phyloP scores from a whole-genome alignment of 1,139 yeast species.

The Groenewaldozyma sp. region DNA sequence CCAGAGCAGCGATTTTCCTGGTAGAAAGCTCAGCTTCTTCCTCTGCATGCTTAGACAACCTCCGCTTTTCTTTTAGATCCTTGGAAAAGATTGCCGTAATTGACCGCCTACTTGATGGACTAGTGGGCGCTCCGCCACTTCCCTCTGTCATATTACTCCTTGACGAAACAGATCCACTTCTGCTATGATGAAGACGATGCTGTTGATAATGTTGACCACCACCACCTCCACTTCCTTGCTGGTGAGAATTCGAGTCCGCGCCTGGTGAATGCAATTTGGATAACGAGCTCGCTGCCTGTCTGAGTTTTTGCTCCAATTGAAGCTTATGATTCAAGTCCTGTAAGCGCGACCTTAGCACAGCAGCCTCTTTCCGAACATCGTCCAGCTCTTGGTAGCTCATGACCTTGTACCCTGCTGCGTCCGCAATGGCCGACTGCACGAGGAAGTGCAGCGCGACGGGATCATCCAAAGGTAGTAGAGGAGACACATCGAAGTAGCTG shows the following conservation, averaged over 20 bases:
- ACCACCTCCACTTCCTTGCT: too few relatives aligned
- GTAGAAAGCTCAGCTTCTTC: conserved; percentile 26
- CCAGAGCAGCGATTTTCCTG: conserved; percentile 20
- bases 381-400: conserved; percentile 28
- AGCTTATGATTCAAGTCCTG: conserved; percentile 24
- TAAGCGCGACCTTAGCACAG: conserved; percentile 18
- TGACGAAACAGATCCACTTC: background rate
- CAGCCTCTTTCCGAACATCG: conserved; percentile 20
- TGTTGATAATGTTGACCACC: conserved; percentile 3
- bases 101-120: background rate
- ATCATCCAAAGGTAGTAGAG: conserved; percentile 20
- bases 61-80: conserved; percentile 16
- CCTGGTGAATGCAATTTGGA: conserved; percentile 19
- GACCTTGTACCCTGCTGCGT: conserved; percentile 22
- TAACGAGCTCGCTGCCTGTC: conserved; percentile 29
- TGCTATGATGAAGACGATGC: conserved; percentile 5
- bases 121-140: conserved; percentile 5
- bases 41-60: conserved; percentile 28
- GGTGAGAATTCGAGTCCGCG: background rate
- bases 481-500: conserved; percentile 19
- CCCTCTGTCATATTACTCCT: background rate
- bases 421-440: conserved; percentile 28
- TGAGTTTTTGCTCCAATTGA: conserved; percentile 26
- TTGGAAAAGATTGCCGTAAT: background rate
- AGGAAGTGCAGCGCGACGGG: conserved; percentile 21